Conservation (phyloP, 108 stramenopile species). For the Skeletonema tropicum region DNA sequence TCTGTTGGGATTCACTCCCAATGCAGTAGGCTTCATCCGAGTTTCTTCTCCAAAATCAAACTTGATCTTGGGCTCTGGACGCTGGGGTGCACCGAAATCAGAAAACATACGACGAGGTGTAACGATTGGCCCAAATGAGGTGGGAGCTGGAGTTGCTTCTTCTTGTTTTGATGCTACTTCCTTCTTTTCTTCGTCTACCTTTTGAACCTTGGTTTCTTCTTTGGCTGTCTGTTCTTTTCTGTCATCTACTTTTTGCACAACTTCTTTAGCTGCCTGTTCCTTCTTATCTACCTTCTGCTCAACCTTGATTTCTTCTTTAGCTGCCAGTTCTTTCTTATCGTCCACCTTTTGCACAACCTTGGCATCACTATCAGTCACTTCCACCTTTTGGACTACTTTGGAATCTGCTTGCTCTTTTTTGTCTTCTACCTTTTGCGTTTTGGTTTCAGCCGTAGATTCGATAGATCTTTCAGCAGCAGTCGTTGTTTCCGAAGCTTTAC, state of each 20-base stretch:
- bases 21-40: background rate
- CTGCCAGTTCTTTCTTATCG: background rate
- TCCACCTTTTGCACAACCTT: background rate
- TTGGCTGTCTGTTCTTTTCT: background rate
- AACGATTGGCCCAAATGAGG: background rate
- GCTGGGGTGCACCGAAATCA: background rate
- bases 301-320: background rate
- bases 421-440: background rate
- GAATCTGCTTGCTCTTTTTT: background rate
- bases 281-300: background rate
- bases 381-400: background rate
- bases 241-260: background rate
- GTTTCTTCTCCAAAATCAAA: background rate
- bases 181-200: background rate
- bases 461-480: background rate
- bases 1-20: slow-evolving; percentile 1
- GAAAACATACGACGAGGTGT: background rate
- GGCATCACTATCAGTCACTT: background rate
- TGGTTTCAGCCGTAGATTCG: background rate
- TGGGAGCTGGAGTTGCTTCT: background rate
- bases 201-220: background rate
- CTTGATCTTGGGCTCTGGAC: background rate
- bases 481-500: background rate
- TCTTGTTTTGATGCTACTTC: slow-evolving; percentile 4
- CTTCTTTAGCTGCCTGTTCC: background rate